Base-by-base conservation (phyloP, 177 flowering plant genomes). In the Tripterygium wilfordii region DNA sequence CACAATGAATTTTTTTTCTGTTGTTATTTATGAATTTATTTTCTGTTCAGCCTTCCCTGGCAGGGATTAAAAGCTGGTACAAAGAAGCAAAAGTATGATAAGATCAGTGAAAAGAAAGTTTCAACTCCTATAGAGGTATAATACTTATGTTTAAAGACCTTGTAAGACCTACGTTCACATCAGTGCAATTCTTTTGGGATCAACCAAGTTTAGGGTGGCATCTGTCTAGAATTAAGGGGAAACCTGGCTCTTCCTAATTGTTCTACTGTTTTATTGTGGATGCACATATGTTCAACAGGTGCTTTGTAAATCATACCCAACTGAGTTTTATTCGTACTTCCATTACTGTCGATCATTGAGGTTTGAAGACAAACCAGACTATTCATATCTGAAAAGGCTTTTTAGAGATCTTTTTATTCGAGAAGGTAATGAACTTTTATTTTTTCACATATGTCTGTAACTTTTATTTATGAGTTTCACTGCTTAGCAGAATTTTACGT, bases 71-170 rank as follows among this genome's bases (percentile, higher is more conserved):
- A 67, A 64, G 86, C 80, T 38, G 82, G 78, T 41, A 80, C 70
- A 42, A 80, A 80, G 46, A 79, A 79, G 65, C 85, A 79, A 61
- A 79, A 76, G 38, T 79, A 76, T 44, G 86, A 80, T 30, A 74
- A 69, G 58, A 81, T 81, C 17, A 77, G 87, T 51, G 87, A 81
- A 52, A 81, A 81, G 65, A 81, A 81, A 63, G 65, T 71, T 63
- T 58, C 73, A 50, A 81, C 87, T 39, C 70, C 87, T 1, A 62
- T 81, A 19, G 87, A 81, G 85, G 85, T 79, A 64, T 46, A 36
- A 26, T 18, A 3, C 21, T 19, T 32, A n/a, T n/a, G n/a, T n/a
- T n/a, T n/a, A n/a, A n/a, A n/a, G n/a, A n/a, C n/a, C n/a, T n/a
- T n/a, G n/a, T n/a, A n/a, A n/a, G n/a, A n/a, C n/a, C n/a, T n/a